Conservation (phyloP, 148 eudicot genomes). For the Chenopodium album region DNA sequence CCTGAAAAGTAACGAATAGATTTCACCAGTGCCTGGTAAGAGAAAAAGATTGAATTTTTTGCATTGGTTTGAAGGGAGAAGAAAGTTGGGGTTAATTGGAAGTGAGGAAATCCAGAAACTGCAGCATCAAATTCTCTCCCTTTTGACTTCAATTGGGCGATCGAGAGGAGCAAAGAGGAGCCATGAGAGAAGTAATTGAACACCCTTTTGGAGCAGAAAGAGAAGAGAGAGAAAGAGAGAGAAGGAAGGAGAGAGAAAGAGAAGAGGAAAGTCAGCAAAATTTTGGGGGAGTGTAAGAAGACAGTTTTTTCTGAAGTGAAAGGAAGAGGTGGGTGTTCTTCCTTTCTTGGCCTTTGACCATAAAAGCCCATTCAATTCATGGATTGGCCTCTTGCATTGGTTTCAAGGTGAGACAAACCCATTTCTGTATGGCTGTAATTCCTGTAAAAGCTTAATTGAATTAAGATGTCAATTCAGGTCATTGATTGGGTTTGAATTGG, state of each 20-base stretch:
- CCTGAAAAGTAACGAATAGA: neutral
- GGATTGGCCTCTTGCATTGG: too few relatives aligned
- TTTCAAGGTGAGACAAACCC: too few relatives aligned
- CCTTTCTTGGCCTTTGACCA: neutral
- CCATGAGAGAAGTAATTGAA: neutral
- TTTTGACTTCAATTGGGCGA: neutral
- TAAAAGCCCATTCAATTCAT: too few relatives aligned
- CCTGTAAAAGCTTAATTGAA: too few relatives aligned
- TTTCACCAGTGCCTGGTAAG: neutral
- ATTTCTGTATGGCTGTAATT: too few relatives aligned
- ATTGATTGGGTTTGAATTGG: too few relatives aligned
- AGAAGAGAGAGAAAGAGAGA: neutral
- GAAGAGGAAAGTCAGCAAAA: conserved; percentile 25
- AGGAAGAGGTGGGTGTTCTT: neutral
- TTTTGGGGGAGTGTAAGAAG: neutral
- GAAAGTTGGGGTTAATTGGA: neutral
- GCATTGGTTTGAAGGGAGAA: neutral
- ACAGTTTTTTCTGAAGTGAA: neutral
- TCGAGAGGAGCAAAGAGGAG: neutral
- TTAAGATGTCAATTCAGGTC: too few relatives aligned
- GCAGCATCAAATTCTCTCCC: neutral
- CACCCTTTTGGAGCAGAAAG: neutral
- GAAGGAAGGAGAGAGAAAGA: conserved; percentile 2
- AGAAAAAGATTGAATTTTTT: neutral
- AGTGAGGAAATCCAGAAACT: conserved; percentile 1